Conservation (phyloP, 495 filamentous ascomycete genomes). For the Immersiella caudata region DNA sequence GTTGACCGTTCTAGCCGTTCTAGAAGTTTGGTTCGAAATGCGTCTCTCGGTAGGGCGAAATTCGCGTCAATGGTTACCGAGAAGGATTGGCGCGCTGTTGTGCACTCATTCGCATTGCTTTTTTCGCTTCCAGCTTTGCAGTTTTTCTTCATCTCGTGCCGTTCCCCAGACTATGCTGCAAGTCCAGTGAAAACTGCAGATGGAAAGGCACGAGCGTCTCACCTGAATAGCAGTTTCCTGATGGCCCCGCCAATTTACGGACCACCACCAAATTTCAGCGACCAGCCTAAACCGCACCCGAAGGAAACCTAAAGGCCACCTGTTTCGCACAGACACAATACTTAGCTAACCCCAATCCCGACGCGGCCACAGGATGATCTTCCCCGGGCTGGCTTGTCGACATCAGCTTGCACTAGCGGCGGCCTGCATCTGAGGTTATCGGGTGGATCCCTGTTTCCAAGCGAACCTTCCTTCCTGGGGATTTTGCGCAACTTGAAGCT, state of each 20-base stretch:
- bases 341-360: neutral
- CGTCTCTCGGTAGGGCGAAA: neutral
- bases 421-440: neutral
- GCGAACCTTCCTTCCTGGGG: neutral
- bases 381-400: neutral
- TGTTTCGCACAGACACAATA: neutral
- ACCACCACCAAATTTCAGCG: too few species aligned
- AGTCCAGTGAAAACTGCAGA: neutral
- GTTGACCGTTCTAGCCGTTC: neutral
- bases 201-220: neutral
- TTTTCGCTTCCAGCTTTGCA: neutral
- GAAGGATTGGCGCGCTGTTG: neutral
- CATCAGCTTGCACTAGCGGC: neutral
- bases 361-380: neutral
- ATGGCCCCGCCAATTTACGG: neutral
- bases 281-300: too few species aligned
- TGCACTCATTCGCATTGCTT: neutral
- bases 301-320: too few species aligned
- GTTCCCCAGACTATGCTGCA: constrained; percentile 5
- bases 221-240: neutral
- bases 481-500: neutral
- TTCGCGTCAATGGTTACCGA: neutral
- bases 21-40: constrained; percentile 4
- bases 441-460: neutral
- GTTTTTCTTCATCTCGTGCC: neutral